Evolutionary conservation across 2,329 filamentous ascomycete species (phyloP).

Genomic region (Epichloe typhina): DNA sequence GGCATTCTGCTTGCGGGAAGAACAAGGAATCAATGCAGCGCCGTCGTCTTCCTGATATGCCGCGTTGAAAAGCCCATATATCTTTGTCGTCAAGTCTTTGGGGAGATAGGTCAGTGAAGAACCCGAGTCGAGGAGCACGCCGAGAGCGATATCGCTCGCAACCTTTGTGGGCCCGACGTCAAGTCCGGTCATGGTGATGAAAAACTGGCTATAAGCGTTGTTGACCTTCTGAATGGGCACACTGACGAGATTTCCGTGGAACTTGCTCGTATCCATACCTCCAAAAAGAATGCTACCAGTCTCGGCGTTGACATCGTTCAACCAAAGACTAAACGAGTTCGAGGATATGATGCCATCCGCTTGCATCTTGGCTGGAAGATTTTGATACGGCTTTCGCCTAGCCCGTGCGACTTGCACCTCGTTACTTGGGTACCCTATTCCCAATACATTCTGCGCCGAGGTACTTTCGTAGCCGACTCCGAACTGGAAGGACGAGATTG

Average conservation of each 20-base stretch:
- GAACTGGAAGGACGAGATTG: constrained; percentile 49
- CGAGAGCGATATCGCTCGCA: constrained; percentile 36
- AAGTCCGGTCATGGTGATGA: constrained; percentile 54
- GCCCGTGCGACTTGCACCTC: constrained; percentile 58
- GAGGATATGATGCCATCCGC: constrained; percentile 47
- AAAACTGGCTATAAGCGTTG: constrained; percentile 46
- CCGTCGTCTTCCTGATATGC: constrained; percentile 39
- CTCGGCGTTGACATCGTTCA: constrained; percentile 55
- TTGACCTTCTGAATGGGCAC: constrained; percentile 49
- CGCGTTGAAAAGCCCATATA: constrained; percentile 47
- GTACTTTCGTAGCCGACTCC: constrained; percentile 55
- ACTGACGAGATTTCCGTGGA: constrained; percentile 46
- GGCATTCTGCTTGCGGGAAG: constrained; percentile 27
- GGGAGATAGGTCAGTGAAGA: constrained; percentile 57
- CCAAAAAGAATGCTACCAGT: constrained; percentile 62
- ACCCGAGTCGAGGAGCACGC: constrained; percentile 59
- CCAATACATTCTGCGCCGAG: constrained; percentile 60
- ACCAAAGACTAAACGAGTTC: constrained; percentile 61
- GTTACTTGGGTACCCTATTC: constrained; percentile 69
- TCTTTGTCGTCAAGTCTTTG: constrained; percentile 33
- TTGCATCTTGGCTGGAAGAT: constrained; percentile 54
- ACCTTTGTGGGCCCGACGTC: constrained; percentile 29
- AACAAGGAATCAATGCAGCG: constrained; percentile 49
- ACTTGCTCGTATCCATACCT: constrained; percentile 57
- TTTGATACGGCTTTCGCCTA: constrained; percentile 44